Percentiles rank a stretch among this genome's conserved stretches.
Evolutionary conservation across 2,329 filamentous ascomycete genomes (phyloP).

Genomic region (Nemania diffusa): DNA sequence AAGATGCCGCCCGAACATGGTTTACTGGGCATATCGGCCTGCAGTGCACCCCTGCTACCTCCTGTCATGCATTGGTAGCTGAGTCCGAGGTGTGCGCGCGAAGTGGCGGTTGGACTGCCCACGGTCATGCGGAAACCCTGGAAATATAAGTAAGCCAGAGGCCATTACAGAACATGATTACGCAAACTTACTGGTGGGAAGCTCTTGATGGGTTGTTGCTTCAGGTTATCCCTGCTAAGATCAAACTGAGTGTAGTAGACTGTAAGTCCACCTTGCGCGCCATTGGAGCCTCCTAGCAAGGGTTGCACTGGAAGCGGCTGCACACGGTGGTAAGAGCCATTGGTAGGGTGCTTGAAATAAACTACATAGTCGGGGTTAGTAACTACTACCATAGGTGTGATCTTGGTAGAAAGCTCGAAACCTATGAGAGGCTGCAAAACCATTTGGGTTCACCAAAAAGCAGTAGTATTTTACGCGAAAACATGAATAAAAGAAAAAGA

Average conservation of each 20-base stretch:
- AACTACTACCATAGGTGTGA: not conserved
- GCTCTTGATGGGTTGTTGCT: conserved; percentile 52
- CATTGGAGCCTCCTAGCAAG: conserved; percentile 39
- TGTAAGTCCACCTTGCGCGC: conserved; percentile 43
- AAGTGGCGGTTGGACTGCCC: conserved; percentile 45
- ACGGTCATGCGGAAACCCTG: conserved; percentile 57
- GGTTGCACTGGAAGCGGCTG: conserved; percentile 38
- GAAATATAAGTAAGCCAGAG: not conserved
- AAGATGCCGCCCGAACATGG: conserved; percentile 54
- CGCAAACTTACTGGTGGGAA: conserved; percentile 51
- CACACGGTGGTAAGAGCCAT: conserved; percentile 46
- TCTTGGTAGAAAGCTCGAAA: not conserved
- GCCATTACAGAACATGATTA: too few relatives aligned
- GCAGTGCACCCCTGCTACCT: conserved; percentile 51
- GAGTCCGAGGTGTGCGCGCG: conserved; percentile 48
- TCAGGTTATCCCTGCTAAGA: conserved; percentile 38
- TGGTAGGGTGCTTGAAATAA: conserved; percentile 43
- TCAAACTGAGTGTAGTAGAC: conserved; percentile 46
- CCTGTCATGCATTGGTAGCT: conserved; percentile 54
- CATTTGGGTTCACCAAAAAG: not conserved
- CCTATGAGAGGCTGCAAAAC: not conserved
- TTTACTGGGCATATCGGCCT: conserved; percentile 50
- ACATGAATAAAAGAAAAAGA: not conserved
- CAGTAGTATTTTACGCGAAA: too few relatives aligned
- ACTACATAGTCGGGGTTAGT: not conserved